Evolutionary conservation across 2,329 filamentous ascomycete genomes (phyloP).

Genomic region (Endocalyx cinctus): DNA sequence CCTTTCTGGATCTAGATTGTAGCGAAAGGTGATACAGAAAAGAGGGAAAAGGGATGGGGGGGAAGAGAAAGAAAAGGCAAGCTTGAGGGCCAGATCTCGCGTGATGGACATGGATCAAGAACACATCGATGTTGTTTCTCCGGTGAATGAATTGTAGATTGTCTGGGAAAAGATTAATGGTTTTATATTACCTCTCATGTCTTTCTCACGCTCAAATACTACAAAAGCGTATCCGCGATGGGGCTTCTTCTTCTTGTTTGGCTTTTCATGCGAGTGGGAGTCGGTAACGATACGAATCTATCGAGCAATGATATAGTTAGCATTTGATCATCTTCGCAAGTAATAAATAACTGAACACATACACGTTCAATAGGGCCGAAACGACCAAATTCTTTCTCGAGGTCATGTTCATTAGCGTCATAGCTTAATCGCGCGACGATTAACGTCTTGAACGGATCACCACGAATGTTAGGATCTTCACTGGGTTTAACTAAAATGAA

Average conservation of each 20-base stretch:
- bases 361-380: conserved; percentile 93
- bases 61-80: conserved; percentile 42
- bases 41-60: conserved; percentile 19
- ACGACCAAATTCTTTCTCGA: conserved; percentile 89
- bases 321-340: conserved; percentile 6
- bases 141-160: conserved; percentile 20
- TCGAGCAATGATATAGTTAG: conserved; percentile 9
- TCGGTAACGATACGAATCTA: conserved; percentile 87
- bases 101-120: conserved; percentile 35
- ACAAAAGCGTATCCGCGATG: conserved; percentile 94
- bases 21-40: conserved; percentile 8
- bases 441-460: conserved; percentile 91
- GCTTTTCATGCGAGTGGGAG: conserved; percentile 62
- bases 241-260: conserved; percentile 73
- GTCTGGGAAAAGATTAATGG: conserved; percentile 35
- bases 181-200: conserved; percentile 94
- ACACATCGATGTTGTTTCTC: conserved; percentile 18
- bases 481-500: conserved; percentile 64
- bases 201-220: conserved; percentile 93
- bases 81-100: conserved; percentile 54
- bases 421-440: conserved; percentile 90
- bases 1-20: conserved; percentile 19
- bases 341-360: conserved; percentile 29
- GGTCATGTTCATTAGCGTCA: conserved; percentile 79
- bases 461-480: conserved; percentile 82